phyloP scores from a whole-genome alignment of 2,329 filamentous ascomycete species.

The Blumeria hordei region DNA sequence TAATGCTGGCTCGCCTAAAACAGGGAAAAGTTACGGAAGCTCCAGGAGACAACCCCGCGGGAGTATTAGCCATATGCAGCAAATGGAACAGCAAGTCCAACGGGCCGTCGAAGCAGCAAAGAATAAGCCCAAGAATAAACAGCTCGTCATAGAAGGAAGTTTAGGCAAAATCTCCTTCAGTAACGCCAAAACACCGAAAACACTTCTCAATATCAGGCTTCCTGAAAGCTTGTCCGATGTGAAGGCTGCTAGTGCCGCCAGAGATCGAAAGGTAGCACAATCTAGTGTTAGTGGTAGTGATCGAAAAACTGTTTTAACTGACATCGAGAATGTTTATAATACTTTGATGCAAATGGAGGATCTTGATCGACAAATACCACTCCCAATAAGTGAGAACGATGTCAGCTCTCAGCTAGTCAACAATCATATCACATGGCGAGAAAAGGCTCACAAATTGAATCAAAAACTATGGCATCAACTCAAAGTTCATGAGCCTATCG shows the following conservation, averaged over 20 bases:
- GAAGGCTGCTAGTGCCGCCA: constrained; percentile 23
- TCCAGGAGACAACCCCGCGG: constrained; percentile 54
- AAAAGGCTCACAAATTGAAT: constrained; percentile 46
- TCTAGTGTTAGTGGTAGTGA: constrained; percentile 37
- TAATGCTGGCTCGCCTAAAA: constrained; percentile 84
- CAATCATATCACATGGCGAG: constrained; percentile 57
- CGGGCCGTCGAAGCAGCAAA: constrained; percentile 93
- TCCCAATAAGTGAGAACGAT: constrained; percentile 32
- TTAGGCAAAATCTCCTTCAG: constrained; percentile 97
- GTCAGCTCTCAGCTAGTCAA: constrained; percentile 45
- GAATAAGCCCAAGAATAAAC: constrained; percentile 91
- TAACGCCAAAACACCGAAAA: constrained; percentile 92
- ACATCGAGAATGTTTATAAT: constrained; percentile 72
- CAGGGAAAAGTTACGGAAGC: constrained; percentile 56
- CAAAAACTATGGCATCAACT: constrained; percentile 62
- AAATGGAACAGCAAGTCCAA: constrained; percentile 98
- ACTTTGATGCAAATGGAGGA: constrained; percentile 88
- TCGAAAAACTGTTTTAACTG: constrained; percentile 58
- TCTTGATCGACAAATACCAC: constrained; percentile 60
- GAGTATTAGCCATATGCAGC: constrained; percentile 90
- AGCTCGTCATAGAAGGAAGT: constrained; percentile 86
- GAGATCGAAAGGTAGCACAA: constrained; percentile 19
- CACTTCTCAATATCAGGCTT: constrained; percentile 84
- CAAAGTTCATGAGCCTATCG: constrained; percentile 84
- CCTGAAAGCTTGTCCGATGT: constrained; percentile 40